Base-by-base conservation (phyloP, 306 rosid genomes). In the Geum urbanum region DNA sequence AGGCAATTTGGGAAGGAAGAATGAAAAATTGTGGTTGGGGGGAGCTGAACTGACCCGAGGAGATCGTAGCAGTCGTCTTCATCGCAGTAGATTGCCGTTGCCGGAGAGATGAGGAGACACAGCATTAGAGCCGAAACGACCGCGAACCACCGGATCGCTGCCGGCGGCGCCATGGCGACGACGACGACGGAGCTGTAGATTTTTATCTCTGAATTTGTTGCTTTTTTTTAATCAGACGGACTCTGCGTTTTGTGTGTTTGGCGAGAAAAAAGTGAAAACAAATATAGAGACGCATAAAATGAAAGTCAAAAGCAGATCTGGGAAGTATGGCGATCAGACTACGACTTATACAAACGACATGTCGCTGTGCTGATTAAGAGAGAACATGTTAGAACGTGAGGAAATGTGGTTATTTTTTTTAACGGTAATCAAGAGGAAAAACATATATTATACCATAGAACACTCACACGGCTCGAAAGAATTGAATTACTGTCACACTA, bases 41-140 rank as follows among this genome's bases (percentile, higher is more conserved):
- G 59, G 57, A 74, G 41, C 3, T 35, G 14, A 27, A 27, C 88
- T 27, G 78, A 94, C 97, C 97, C 97, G 4, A 91, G 95, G 27
- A 94, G 95, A 87, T 91, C 99, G 78, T 94, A 94, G 88, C 99
- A 94, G 83, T 94, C 97, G 66, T 94, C 99, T 80, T 94, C 99
- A 27, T 91, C 97, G 82, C 99, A 94, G 82, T 94, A 94, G 89
- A 94, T 94, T 50, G 97, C 97, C 20, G 44, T 51, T 0, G 99
- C 81, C 8, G 97, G 85, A 56, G 87, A 78, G 64, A 90, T 40
- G 24, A 86, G 56, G 16, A 84, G 51, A 54, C 70, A 79, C 12
- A 84, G 59, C 19, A 76, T 49, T 6, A 79, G 72, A 9, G 74
- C 54, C 15, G 77, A 67, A 49, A 69, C 67, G 72, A 79, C 51